Conservation (phyloP, 2,329 filamentous ascomycete species). For the Colletotrichum sp. region DNA sequence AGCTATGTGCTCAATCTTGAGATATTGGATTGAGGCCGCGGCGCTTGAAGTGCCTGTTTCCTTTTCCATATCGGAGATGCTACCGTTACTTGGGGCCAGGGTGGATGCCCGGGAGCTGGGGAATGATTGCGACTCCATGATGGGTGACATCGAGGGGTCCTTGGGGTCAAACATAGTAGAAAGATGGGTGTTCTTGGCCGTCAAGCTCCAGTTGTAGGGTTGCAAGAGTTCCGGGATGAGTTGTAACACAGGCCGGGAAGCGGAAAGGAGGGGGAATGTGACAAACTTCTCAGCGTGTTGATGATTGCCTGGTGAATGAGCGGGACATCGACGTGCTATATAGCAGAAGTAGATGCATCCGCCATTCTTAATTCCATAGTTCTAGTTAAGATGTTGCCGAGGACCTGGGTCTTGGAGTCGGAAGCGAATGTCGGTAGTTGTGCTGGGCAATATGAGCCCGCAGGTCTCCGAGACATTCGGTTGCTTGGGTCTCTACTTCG, state of each 20-base stretch:
- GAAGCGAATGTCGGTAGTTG: not conserved
- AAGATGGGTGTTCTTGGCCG: not conserved
- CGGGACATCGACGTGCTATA: not conserved
- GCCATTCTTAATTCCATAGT: not conserved
- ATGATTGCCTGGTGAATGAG: not conserved
- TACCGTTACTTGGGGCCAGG: not conserved
- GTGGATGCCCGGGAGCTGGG: not conserved
- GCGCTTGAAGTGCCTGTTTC: not conserved
- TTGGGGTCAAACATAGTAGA: conserved; percentile 5
- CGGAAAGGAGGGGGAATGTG: not conserved
- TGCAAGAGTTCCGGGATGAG: not conserved
- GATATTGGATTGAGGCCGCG: not conserved
- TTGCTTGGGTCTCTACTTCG: not conserved
- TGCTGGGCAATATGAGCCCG: not conserved
- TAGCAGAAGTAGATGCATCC: not conserved
- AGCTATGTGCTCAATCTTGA: not conserved
- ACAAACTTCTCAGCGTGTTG: not conserved
- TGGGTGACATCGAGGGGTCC: not conserved
- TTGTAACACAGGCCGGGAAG: not conserved
- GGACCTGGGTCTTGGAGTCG: not conserved
- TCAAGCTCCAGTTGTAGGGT: not conserved
- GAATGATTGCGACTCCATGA: not conserved
- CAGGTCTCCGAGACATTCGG: conserved; percentile 11
- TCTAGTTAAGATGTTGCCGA: not conserved
- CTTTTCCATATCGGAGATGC: conserved; percentile 10